Evolutionary conservation across 202 grass and related monocot genomes (phyloP), one percentile per base, ranked within the genome.

Genomic region (Zoysia matrella): DNA sequence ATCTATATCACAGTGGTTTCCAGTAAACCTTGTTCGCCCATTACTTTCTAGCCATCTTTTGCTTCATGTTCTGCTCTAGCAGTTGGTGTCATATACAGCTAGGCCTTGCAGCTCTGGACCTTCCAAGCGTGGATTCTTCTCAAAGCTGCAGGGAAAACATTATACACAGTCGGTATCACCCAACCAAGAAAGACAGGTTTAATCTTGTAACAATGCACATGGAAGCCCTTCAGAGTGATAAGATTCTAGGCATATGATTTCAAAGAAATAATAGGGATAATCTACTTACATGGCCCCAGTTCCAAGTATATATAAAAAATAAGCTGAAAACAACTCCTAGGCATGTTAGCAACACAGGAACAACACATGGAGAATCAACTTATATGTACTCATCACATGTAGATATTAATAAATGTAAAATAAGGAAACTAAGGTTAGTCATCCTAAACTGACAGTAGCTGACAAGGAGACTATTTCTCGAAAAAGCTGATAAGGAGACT

Each of bases 81-180:
- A 99, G 90, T 99, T 94, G 60, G 96, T 96, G 68, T 99, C 96
- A 74, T 99, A 99, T 57, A 87, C 66, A 47, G 87, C 96, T 45
- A 99, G 85, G 80, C 96, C 96, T 93, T 94, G 96, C 52, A 99
- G 78, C 49, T 99, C 96, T 36, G 93, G 96, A 61, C 93, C 96
- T 96, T 99, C 93, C 69, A 99, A 76, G 2, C 93, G 92, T 10
- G 91, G 93, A 84, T 99, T 99, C 47, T 89, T 99, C 75, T 99
- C 96, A 67, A 99, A 99, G 83, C 96, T 99, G 78, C 63, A 78
- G 43, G 16, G 7, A 22, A 69, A 65, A 64, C 48, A 83, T 13
- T 69, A 75, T 12, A 6, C 52, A 6, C 13, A 40, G 10, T 48
- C 4, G 65, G 67, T 58, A 58, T 22, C 22, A 73, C 62, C 68